These are phyloP conservation scores for Coniferiporia sulphurascens DNA, from an alignment of 1,284 basidiomycete genomes.

Conservation along the genomic window DNA sequence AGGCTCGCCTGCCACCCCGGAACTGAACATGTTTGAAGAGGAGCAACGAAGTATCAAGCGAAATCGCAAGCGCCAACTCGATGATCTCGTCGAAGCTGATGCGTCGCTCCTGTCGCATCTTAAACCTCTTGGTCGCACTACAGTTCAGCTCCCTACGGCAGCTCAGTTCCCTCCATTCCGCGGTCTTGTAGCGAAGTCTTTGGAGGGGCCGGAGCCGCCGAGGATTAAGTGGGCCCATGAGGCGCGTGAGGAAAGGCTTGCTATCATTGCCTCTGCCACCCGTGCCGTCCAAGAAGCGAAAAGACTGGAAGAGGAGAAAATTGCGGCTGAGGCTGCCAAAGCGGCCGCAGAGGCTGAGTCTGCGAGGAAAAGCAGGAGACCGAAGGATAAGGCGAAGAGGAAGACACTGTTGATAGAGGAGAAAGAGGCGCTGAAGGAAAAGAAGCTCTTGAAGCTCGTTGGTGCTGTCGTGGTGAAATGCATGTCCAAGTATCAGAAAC, in stretches of 20 bases:
- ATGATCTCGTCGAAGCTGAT: slow-evolving; percentile 23
- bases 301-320: slow-evolving; percentile 36
- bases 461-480: slow-evolving; percentile 86
- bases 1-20: slow-evolving; percentile 16
- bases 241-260: neutral
- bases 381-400: slow-evolving; percentile 28
- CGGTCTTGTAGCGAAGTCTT: no score
- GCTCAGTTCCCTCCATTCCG: no score
- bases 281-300: slow-evolving; percentile 38
- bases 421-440: slow-evolving; percentile 73
- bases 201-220: no score
- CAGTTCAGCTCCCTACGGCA: neutral
- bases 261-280: slow-evolving; percentile 26
- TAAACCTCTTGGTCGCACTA: slow-evolving; percentile 9
- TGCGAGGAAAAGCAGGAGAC: slow-evolving; percentile 17
- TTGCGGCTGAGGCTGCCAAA: slow-evolving; percentile 24
- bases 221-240: no score
- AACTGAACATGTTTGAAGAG: slow-evolving; percentile 23
- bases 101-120: neutral
- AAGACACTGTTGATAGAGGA: slow-evolving; percentile 43
- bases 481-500: slow-evolving; percentile 85
- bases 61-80: slow-evolving; percentile 24
- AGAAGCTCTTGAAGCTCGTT: slow-evolving; percentile 77
- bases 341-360: slow-evolving; percentile 2
- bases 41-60: slow-evolving; percentile 31